These are phyloP conservation scores for Limnomonas spitsbergensis DNA, from an alignment of 139 green algal genomes.

Conservation along the genomic window DNA sequence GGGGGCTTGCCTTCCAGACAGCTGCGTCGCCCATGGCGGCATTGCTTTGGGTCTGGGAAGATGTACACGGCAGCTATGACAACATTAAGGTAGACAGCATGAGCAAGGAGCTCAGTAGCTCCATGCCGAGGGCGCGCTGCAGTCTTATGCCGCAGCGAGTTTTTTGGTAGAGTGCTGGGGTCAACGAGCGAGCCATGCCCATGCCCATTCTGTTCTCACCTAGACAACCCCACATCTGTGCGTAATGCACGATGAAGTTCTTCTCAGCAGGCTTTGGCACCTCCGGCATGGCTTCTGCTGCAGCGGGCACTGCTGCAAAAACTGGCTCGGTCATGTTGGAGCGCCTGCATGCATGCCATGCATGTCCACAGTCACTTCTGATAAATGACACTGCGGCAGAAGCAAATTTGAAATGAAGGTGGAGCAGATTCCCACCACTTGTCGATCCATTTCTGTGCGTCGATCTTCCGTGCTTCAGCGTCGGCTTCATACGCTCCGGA, in stretches of 20 bases:
- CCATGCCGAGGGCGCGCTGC: background rate
- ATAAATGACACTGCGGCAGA: background rate
- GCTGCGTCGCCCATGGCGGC: too few species aligned
- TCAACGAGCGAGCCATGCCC: too few species aligned
- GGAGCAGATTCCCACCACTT: background rate
- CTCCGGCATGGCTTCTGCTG: background rate
- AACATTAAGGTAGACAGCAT: background rate
- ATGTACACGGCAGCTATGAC: background rate
- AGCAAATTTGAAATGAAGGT: background rate
- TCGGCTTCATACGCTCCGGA: too few species aligned
- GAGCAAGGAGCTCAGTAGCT: background rate
- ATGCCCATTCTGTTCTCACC: slow-evolving; percentile 30
- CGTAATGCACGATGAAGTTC: slow-evolving; percentile 25
- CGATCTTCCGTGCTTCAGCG: background rate
- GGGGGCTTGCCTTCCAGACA: too few species aligned
- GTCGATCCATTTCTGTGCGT: slow-evolving; percentile 9
- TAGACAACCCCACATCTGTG: slow-evolving; percentile 44
- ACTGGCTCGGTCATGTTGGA: background rate
- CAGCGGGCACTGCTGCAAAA: background rate
- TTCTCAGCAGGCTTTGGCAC: background rate
- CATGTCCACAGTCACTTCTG: background rate
- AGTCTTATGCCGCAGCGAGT: background rate
- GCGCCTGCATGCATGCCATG: background rate
- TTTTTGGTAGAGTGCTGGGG: too few species aligned
- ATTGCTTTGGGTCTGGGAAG: too few species aligned